These are phyloP conservation scores for Sambucus nigra DNA, from an alignment of 129 eudicot genomes.

Conservation along the genomic window DNA sequence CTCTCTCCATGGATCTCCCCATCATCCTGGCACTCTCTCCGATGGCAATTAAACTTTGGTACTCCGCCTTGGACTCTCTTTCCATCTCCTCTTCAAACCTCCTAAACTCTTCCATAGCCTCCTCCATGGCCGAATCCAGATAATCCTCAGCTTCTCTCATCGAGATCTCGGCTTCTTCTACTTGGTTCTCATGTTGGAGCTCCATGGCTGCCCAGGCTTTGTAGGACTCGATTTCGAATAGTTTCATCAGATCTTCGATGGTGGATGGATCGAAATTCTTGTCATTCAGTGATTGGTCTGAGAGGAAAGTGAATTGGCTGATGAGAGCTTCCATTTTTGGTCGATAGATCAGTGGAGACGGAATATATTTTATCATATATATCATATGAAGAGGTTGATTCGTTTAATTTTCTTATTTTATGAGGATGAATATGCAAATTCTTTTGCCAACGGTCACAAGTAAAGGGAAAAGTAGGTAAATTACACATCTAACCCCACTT, in stretches of 20 bases:
- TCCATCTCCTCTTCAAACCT: conserved; percentile 69
- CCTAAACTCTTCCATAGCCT: conserved; percentile 72
- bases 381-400: no score
- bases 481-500: no score
- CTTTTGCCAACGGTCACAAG: no score
- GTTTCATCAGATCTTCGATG: conserved; percentile 72
- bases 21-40: conserved; percentile 54
- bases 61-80: conserved; percentile 33
- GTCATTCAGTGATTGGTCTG: conserved; percentile 65
- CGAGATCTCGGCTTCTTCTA: conserved; percentile 31
- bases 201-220: conserved; percentile 89
- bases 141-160: conserved; percentile 49
- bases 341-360: no score
- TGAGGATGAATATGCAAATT: no score
- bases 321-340: conserved; percentile 81
- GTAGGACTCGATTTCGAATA: conserved; percentile 80
- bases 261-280: conserved; percentile 71
- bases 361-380: no score
- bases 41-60: conserved; percentile 28
- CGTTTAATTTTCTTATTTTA: no score
- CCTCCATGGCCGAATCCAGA: conserved; percentile 69
- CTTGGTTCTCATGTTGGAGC: conserved; percentile 33
- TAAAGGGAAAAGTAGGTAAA: no score
- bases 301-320: conserved; percentile 50
- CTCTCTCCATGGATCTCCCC: conserved; percentile 67